A percentile compares a stretch with the other conserved stretches of the same genome.
Conservation (phyloP, 2,329 filamentous ascomycete species). For the Pleomassaria siparia region DNA sequence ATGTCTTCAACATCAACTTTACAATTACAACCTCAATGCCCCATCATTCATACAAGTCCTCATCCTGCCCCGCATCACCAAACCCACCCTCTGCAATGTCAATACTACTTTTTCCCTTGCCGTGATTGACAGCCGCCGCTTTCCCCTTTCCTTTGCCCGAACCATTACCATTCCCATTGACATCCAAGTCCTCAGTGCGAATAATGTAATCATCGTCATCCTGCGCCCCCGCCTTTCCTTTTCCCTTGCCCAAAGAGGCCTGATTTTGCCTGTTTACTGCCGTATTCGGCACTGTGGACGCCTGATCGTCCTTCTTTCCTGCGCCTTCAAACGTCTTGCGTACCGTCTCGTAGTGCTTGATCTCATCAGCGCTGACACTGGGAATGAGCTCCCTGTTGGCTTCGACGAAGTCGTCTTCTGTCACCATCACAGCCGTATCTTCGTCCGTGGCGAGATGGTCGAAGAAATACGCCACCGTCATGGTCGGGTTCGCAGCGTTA, state of each 20-base stretch:
- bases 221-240: constrained; percentile 27
- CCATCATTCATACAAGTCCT: constrained; percentile 45
- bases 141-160: constrained; percentile 36
- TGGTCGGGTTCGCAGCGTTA: constrained; percentile 55
- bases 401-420: constrained; percentile 80
- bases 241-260: constrained; percentile 20
- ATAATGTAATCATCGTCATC: constrained; percentile 47
- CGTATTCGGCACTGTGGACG: constrained; percentile 29
- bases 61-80: constrained; percentile 43
- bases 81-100: constrained; percentile 42
- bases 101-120: constrained; percentile 36
- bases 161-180: constrained; percentile 38
- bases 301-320: constrained; percentile 50
- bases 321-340: constrained; percentile 77
- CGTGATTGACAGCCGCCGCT: constrained; percentile 35
- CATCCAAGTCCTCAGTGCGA: constrained; percentile 41
- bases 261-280: not conserved
- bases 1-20: not conserved
- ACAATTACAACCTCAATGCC: not conserved
- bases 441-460: constrained; percentile 83
- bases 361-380: constrained; percentile 87
- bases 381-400: constrained; percentile 88
- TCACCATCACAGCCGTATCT: constrained; percentile 85
- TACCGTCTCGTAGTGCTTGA: constrained; percentile 87
- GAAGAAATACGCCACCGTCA: constrained; percentile 93